Conservation (phyloP, 768 basidiomycete genomes). For the Termitomyces sp. region DNA sequence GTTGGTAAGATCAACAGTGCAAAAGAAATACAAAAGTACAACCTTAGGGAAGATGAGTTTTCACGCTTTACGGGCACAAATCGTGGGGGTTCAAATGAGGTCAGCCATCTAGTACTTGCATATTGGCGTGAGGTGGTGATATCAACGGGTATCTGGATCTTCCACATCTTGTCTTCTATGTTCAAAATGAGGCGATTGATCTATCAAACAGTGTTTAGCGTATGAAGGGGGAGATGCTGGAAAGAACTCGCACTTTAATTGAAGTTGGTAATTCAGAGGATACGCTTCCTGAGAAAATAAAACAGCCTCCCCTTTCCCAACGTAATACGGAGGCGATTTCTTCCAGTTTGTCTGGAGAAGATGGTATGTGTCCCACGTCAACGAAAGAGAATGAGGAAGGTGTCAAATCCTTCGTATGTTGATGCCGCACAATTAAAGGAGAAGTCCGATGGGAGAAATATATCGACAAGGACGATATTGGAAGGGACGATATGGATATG, state of each 20-base stretch:
- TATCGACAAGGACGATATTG: slow-evolving; percentile 59
- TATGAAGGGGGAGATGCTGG: not conserved
- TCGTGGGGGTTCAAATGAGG: slow-evolving; percentile 45
- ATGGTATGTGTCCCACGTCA: slow-evolving; percentile 39
- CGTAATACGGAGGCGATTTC: slow-evolving; percentile 42
- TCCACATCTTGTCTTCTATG: slow-evolving; percentile 63
- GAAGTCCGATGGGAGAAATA: slow-evolving; percentile 46
- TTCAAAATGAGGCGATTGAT: slow-evolving; percentile 45
- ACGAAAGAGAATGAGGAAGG: slow-evolving; percentile 35
- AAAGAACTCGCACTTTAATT: slow-evolving; percentile 46
- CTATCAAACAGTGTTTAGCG: slow-evolving; percentile 27
- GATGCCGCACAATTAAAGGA: slow-evolving; percentile 53
- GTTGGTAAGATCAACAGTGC: slow-evolving; percentile 4
- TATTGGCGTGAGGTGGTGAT: slow-evolving; percentile 34
- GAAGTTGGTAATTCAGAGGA: slow-evolving; percentile 44
- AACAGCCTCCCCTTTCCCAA: slow-evolving; percentile 51
- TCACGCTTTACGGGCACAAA: slow-evolving; percentile 52
- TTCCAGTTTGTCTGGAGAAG: slow-evolving; percentile 13
- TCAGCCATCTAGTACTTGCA: slow-evolving; percentile 51
- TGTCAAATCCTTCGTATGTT: slow-evolving; percentile 12
- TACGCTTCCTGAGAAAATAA: slow-evolving; percentile 63
- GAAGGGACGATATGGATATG: slow-evolving; percentile 50
- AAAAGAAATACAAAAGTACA: slow-evolving; percentile 17
- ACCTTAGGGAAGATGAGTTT: slow-evolving; percentile 46
- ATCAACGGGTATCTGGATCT: slow-evolving; percentile 56